These are phyloP conservation scores for Globisporangium echinulatum DNA, from an alignment of 352 stramenopile species.

Conservation along the genomic window DNA sequence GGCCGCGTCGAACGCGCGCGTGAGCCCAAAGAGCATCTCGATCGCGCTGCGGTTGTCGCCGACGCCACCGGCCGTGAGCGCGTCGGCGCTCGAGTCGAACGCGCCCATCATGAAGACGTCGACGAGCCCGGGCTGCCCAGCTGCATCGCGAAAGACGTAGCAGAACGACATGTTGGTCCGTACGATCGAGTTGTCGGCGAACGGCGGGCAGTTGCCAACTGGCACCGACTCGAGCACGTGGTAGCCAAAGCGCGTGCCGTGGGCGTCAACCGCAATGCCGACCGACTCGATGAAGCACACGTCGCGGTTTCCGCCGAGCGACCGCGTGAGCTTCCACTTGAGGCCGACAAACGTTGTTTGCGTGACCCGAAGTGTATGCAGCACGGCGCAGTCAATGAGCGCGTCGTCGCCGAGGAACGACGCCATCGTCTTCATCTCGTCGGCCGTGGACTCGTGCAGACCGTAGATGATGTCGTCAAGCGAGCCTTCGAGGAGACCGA, in stretches of 20 bases:
- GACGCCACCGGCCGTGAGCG: slow-evolving; percentile 53
- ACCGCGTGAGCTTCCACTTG: slow-evolving; percentile 69
- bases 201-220: slow-evolving; percentile 51
- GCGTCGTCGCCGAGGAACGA: slow-evolving; percentile 46
- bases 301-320: slow-evolving; percentile 66
- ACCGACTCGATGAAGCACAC: slow-evolving; percentile 67
- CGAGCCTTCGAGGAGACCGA: slow-evolving; percentile 33
- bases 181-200: slow-evolving; percentile 73
- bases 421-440: slow-evolving; percentile 54
- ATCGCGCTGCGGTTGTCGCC: slow-evolving; percentile 60
- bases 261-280: slow-evolving; percentile 43
- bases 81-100: slow-evolving; percentile 57
- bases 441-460: slow-evolving; percentile 38
- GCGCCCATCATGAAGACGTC: slow-evolving; percentile 71
- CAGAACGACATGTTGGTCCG: slow-evolving; percentile 64
- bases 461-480: slow-evolving; percentile 54
- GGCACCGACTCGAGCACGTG: slow-evolving; percentile 58
- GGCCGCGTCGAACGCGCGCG: slow-evolving; percentile 30
- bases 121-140: slow-evolving; percentile 37
- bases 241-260: slow-evolving; percentile 55
- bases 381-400: slow-evolving; percentile 55
- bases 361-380: slow-evolving; percentile 48
- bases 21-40: slow-evolving; percentile 59
- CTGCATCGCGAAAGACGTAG: slow-evolving; percentile 55
- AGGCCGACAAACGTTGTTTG: slow-evolving; percentile 56